phyloP scores from a whole-genome alignment of 257 asterid species.

The Jasminum sambac region DNA sequence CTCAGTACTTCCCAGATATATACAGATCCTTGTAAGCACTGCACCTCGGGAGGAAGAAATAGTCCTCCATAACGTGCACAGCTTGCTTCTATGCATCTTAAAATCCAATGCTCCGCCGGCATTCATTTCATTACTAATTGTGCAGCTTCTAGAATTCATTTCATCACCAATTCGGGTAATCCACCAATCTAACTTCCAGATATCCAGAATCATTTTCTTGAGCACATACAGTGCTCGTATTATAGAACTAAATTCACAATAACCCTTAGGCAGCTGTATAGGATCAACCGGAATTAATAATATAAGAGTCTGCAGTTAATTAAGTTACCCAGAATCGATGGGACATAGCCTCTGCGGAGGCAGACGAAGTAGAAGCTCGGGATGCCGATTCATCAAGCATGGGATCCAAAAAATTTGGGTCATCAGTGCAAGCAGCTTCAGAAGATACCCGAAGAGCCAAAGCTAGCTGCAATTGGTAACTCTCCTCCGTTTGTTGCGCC shows the following conservation, averaged over 20 bases:
- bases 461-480: conserved; percentile 90
- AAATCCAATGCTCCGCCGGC: not conserved
- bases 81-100: not conserved
- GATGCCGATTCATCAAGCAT: conserved; percentile 53
- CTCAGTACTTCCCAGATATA: not conserved
- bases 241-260: not conserved
- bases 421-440: conserved; percentile 80
- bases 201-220: not conserved
- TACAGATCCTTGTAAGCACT: not conserved
- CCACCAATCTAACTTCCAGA: conserved; percentile 13
- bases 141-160: conserved; percentile 8
- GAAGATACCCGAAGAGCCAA: conserved; percentile 86
- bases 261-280: not conserved
- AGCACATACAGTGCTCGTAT: conserved; percentile 1
- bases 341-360: conserved; percentile 64
- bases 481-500: conserved; percentile 99
- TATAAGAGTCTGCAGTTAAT: not conserved
- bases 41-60: not conserved
- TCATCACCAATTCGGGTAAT: conserved; percentile 10
- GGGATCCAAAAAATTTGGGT: conserved; percentile 81
- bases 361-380: conserved; percentile 37
- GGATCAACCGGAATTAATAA: not conserved
- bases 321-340: conserved; percentile 87
- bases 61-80: not conserved
- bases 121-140: not conserved